Percentiles rank a stretch among this genome's conserved stretches.
Evolutionary conservation across 2,329 filamentous ascomycete species (phyloP).

Genomic region (Verticillium albo-atrum): DNA sequence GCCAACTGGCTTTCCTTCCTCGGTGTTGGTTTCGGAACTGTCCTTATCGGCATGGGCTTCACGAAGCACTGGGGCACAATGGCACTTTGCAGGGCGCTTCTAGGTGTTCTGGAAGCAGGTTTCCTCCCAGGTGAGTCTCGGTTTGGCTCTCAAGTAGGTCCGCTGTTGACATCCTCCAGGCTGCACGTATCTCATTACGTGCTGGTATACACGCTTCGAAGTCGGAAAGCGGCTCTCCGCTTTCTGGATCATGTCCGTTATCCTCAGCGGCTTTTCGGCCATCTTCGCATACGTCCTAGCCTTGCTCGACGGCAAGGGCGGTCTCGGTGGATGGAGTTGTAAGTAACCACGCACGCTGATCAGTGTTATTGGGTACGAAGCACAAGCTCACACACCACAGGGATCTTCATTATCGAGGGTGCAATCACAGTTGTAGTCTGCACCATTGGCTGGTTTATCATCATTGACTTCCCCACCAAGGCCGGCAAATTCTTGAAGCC

Average conservation of each 20-base stretch:
- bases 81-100: slow-evolving; percentile 19
- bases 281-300: slow-evolving; percentile 12
- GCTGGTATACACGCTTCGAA: slow-evolving; percentile 30
- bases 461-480: slow-evolving; percentile 17
- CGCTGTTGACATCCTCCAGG: slow-evolving; percentile 3
- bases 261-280: slow-evolving; percentile 8
- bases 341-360: neutral
- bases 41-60: slow-evolving; percentile 25
- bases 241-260: slow-evolving; percentile 8
- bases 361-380: too few relatives aligned
- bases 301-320: slow-evolving; percentile 1
- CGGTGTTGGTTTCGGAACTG: slow-evolving; percentile 17
- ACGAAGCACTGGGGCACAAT: slow-evolving; percentile 16
- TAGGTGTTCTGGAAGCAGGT: slow-evolving; percentile 13
- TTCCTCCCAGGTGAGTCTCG: slow-evolving; percentile 19
- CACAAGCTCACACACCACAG: neutral
- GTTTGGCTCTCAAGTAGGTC: too few relatives aligned
- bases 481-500: slow-evolving; percentile 18
- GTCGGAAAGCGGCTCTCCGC: slow-evolving; percentile 19
- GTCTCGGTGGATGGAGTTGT: slow-evolving; percentile 9
- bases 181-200: slow-evolving; percentile 27
- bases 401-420: slow-evolving; percentile 13
- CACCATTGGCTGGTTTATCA: slow-evolving; percentile 13
- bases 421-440: slow-evolving; percentile 23
- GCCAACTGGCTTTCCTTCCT: slow-evolving; percentile 21